Conservation (phyloP, 73 alveolate species). For the Diophrys sp. region DNA sequence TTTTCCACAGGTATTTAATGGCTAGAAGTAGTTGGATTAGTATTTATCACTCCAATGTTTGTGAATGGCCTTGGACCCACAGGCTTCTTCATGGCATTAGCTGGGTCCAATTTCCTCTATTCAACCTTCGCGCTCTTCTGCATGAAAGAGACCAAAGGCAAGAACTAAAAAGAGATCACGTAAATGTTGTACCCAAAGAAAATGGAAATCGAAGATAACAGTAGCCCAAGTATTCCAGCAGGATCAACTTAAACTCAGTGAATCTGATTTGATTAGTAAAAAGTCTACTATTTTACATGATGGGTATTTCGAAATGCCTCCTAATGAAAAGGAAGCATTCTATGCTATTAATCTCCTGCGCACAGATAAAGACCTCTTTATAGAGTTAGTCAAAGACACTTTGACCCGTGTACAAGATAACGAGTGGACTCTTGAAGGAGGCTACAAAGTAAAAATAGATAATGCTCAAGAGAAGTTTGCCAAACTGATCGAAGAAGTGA, state of each 20-base stretch:
- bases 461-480: not conserved
- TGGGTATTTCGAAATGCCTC: not conserved
- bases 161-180: not conserved
- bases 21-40: conserved; percentile 13
- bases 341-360: not conserved
- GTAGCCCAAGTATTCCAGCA: too few species aligned
- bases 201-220: too few species aligned
- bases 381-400: not conserved
- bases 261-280: too few species aligned
- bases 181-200: not conserved
- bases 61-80: conserved; percentile 19
- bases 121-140: conserved; percentile 7
- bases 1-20: conserved; percentile 31
- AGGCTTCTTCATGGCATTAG: conserved; percentile 31
- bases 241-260: too few species aligned
- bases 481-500: not conserved
- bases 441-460: not conserved
- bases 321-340: not conserved
- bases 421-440: not conserved
- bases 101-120: conserved; percentile 27
- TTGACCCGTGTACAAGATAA: not conserved
- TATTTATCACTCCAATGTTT: conserved; percentile 12
- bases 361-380: not conserved
- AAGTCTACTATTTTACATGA: not conserved
- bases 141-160: conserved; percentile 53